These are phyloP conservation scores for Globisporangium carolinianum DNA, from an alignment of 352 stramenopile species.

Conservation along the genomic window DNA sequence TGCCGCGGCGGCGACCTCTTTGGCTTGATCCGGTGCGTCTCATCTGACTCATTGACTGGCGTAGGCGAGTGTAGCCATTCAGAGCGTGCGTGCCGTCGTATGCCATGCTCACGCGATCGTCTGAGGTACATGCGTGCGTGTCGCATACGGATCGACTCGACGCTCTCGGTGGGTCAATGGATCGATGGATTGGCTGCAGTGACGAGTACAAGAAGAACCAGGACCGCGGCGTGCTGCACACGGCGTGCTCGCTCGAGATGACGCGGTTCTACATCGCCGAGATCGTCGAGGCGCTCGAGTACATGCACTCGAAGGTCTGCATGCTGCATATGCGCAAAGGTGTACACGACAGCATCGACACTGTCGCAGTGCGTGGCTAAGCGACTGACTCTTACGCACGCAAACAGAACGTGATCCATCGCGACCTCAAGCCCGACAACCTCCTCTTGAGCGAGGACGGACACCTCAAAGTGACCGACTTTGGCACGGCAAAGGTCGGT, in stretches of 20 bases:
- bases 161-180: no score
- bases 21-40: constrained; percentile 60
- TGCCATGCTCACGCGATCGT: background rate
- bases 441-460: constrained; percentile 73
- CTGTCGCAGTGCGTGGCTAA: background rate
- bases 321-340: no score
- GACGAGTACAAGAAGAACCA: constrained; percentile 50
- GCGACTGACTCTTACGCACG: constrained; percentile 1
- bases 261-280: constrained; percentile 92
- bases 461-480: constrained; percentile 89
- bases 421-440: constrained; percentile 94
- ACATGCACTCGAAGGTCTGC: constrained; percentile 88
- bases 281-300: constrained; percentile 90
- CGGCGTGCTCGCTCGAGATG: constrained; percentile 61
- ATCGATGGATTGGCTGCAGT: constrained; percentile 7
- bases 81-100: no score
- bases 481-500: constrained; percentile 78
- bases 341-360: no score
- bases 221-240: constrained; percentile 43
- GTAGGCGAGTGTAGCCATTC: background rate
- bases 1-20: constrained; percentile 79
- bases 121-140: constrained; percentile 1
- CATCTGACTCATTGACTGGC: no score
- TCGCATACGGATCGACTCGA: constrained; percentile 3
- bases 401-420: constrained; percentile 89